Conservation (phyloP, 1,284 basidiomycete genomes). For the Rhodotorula mucilaginosa region DNA sequence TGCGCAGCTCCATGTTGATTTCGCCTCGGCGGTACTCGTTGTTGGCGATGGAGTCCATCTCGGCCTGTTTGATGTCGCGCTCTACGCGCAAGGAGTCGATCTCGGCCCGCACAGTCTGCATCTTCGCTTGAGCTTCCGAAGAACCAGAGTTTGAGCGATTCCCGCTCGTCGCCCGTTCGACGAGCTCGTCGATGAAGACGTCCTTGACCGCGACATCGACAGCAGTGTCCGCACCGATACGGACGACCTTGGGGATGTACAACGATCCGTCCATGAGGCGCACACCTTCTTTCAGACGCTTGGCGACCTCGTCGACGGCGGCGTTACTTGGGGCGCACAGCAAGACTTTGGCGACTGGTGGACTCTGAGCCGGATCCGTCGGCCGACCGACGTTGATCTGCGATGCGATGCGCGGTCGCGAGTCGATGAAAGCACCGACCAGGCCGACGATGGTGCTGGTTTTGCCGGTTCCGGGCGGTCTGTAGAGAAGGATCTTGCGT, state of each 20-base stretch:
- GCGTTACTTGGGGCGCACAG: constrained; percentile 98
- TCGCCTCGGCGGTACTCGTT: constrained; percentile 56
- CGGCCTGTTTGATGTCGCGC: constrained; percentile 64
- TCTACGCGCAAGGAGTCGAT: constrained; percentile 61
- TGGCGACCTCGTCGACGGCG: constrained; percentile 94
- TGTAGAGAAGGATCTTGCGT: constrained; percentile 46
- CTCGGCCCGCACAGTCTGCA: constrained; percentile 54
- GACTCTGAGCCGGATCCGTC: constrained; percentile 49
- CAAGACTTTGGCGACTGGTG: constrained; percentile 65
- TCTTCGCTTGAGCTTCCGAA: constrained; percentile 51
- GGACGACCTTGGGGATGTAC: constrained; percentile 73
- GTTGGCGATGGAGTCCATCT: constrained; percentile 52
- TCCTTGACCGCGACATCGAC: constrained; percentile 83
- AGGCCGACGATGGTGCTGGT: constrained; percentile 96
- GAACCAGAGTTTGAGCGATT: constrained; percentile 49
- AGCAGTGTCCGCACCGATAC: constrained; percentile 75
- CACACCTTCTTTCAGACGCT: constrained; percentile 77
- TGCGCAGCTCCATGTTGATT: constrained; percentile 56
- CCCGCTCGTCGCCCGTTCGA: constrained; percentile 61
- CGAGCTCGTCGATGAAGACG: constrained; percentile 79
- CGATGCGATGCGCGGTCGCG: constrained; percentile 27
- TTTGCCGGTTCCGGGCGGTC: constrained; percentile 97
- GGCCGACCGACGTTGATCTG: constrained; percentile 31
- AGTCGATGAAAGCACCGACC: constrained; percentile 72
- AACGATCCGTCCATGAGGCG: constrained; percentile 60